These are phyloP conservation scores for Eucalyptus albens DNA, from an alignment of 345 rosid genomes.

Conservation along the genomic window DNA sequence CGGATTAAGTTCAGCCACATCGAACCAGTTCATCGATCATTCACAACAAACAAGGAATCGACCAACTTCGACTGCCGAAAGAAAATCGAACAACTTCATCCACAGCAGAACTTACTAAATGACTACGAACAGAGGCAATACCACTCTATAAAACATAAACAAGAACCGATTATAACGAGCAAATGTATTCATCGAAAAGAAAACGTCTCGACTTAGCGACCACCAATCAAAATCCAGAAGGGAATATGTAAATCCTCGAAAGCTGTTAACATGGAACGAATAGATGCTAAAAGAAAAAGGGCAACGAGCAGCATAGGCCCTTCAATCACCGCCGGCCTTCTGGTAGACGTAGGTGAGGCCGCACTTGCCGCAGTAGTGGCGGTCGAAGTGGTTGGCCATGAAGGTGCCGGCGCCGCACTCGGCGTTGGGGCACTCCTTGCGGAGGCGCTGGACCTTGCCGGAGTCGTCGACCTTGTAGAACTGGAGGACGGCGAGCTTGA, in stretches of 20 bases:
- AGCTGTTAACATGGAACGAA: background rate
- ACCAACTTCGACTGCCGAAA: background rate
- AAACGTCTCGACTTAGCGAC: background rate
- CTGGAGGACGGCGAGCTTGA: conserved; percentile 54
- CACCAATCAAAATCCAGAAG: background rate
- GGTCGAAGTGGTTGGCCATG: conserved; percentile 62
- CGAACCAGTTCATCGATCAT: background rate
- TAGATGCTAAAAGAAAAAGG: background rate
- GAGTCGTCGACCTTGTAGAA: conserved; percentile 51
- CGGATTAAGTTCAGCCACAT: background rate
- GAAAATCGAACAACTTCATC: background rate
- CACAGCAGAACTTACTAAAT: background rate
- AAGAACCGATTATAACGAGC: background rate
- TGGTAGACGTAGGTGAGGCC: conserved; percentile 52
- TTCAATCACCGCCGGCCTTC: conserved; percentile 43
- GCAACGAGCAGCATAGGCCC: background rate
- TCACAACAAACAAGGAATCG: background rate
- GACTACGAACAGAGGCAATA: background rate
- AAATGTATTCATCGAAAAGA: background rate
- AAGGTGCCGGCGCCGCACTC: conserved; percentile 61
- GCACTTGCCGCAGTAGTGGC: conserved; percentile 62
- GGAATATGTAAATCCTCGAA: background rate
- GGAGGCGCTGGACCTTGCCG: conserved; percentile 50
- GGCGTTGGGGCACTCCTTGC: conserved; percentile 59
- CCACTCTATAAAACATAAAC: background rate